Evolutionary conservation across 1,284 basidiomycete genomes (phyloP).

Genomic region (Cystobasidium pallidum): DNA sequence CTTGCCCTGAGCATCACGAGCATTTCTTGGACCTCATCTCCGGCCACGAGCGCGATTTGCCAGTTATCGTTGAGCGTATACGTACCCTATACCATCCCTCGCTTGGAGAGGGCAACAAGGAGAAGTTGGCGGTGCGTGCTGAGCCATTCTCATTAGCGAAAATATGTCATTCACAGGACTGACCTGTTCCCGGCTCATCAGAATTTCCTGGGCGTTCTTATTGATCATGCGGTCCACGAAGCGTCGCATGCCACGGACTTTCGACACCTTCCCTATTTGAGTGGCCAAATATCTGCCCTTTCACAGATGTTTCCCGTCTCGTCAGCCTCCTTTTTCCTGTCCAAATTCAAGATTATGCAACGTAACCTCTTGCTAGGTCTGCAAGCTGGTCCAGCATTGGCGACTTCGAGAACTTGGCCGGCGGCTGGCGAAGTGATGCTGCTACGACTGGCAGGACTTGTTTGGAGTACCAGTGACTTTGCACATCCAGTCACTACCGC

Average conservation of each 20-base stretch:
- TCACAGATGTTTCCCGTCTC: conserved; percentile 79
- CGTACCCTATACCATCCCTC: conserved; percentile 89
- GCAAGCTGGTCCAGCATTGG: conserved; percentile 68
- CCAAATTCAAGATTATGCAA: conserved; percentile 87
- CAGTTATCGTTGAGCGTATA: conserved; percentile 86
- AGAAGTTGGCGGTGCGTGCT: conserved; percentile 75
- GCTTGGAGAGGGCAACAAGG: conserved; percentile 85
- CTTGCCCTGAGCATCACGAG: conserved; percentile 81
- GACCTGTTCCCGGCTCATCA: conserved; percentile 53
- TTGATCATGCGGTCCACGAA: conserved; percentile 77
- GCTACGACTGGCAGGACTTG: conserved; percentile 74
- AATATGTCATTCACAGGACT: not conserved
- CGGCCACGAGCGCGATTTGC: conserved; percentile 66
- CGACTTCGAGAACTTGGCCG: conserved; percentile 82
- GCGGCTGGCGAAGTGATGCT: conserved; percentile 78
- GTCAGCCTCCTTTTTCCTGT: conserved; percentile 75
- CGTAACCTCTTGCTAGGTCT: conserved; percentile 89
- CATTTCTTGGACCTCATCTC: conserved; percentile 84
- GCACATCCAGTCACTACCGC: conserved; percentile 87
- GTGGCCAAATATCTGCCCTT: conserved; percentile 81
- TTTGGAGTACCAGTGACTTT: conserved; percentile 95
- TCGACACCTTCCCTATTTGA: conserved; percentile 67
- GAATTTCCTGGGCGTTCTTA: conserved; percentile 77
- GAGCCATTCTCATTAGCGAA: not conserved
- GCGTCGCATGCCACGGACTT: conserved; percentile 65